These are phyloP conservation scores for Fusarium cyanostomum DNA, from an alignment of 2,329 filamentous ascomycete genomes.

Conservation along the genomic window DNA sequence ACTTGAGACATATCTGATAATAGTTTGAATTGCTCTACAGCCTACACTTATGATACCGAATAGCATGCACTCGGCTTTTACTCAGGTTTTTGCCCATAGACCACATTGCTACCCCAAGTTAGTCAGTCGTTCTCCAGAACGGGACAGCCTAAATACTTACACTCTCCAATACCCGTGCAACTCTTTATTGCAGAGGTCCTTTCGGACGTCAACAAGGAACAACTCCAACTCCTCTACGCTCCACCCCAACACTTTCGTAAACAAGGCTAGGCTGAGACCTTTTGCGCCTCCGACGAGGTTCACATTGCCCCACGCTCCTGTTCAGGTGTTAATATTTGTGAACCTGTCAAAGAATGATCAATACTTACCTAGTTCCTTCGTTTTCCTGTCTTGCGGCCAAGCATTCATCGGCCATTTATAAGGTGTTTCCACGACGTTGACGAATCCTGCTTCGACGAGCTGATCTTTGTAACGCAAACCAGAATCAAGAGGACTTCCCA, in stretches of 20 bases:
- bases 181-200: conserved; percentile 1
- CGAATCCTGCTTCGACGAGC: conserved; percentile 15
- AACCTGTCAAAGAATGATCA: too few relatives aligned
- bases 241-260: conserved; percentile 16
- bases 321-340: background rate
- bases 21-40: too few relatives aligned
- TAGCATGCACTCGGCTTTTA: background rate
- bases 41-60: too few relatives aligned
- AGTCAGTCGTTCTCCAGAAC: background rate
- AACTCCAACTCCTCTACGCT: background rate
- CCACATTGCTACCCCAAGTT: background rate
- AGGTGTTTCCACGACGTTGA: conserved; percentile 11
- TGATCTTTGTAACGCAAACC: conserved; percentile 20
- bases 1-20: too few relatives aligned
- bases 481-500: conserved; percentile 9
- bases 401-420: conserved; percentile 30
- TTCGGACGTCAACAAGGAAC: conserved; percentile 8
- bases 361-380: conserved; percentile 11
- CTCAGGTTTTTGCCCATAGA: conserved; percentile 6
- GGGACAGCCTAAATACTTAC: background rate
- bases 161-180: conserved; percentile 10
- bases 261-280: conserved; percentile 9
- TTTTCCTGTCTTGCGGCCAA: conserved; percentile 16
- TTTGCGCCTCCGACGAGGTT: conserved; percentile 14
- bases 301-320: conserved; percentile 19